phyloP scores from a whole-genome alignment of 2,329 filamentous ascomycete genomes.

The Mollisiaceae sp. region DNA sequence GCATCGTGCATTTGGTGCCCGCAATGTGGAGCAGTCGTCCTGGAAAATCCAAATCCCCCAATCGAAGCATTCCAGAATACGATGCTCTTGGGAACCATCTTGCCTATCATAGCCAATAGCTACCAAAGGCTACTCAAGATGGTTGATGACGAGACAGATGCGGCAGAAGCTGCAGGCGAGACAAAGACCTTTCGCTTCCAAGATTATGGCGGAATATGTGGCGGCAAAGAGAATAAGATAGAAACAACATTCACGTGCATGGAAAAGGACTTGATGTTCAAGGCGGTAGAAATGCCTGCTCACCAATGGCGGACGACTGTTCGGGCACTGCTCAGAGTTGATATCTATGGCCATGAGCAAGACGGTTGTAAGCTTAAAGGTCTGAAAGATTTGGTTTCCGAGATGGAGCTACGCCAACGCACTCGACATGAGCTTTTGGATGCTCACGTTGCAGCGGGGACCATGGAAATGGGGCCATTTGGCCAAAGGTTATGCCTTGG shows the following conservation, averaged over 20 bases:
- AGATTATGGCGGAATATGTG: slow-evolving; percentile 39
- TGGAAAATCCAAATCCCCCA: slow-evolving; percentile 47
- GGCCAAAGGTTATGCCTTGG: slow-evolving; percentile 41
- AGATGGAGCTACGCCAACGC: slow-evolving; percentile 57
- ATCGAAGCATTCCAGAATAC: slow-evolving; percentile 61
- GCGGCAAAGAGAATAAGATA: slow-evolving; percentile 20
- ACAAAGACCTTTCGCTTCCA: slow-evolving; percentile 40
- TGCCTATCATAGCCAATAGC: slow-evolving; percentile 62
- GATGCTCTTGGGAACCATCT: slow-evolving; percentile 62
- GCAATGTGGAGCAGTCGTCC: slow-evolving; percentile 50
- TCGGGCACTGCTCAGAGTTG: slow-evolving; percentile 58
- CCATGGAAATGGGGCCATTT: slow-evolving; percentile 29
- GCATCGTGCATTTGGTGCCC: slow-evolving; percentile 58
- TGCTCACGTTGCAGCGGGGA: slow-evolving; percentile 44
- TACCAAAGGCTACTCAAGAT: slow-evolving; percentile 60
- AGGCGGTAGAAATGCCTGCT: slow-evolving; percentile 55
- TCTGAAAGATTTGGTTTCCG: slow-evolving; percentile 57
- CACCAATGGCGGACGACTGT: slow-evolving; percentile 59
- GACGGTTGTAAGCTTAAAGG: slow-evolving; percentile 49
- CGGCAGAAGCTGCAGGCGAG: slow-evolving; percentile 49
- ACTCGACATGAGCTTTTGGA: slow-evolving; percentile 57
- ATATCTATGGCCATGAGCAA: slow-evolving; percentile 58
- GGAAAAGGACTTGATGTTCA: slow-evolving; percentile 41
- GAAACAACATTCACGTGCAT: slow-evolving; percentile 26
- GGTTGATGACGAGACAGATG: slow-evolving; percentile 57